phyloP scores from a whole-genome alignment of 371 early-diverging fungal species.

The Umbelopsis sp. region DNA sequence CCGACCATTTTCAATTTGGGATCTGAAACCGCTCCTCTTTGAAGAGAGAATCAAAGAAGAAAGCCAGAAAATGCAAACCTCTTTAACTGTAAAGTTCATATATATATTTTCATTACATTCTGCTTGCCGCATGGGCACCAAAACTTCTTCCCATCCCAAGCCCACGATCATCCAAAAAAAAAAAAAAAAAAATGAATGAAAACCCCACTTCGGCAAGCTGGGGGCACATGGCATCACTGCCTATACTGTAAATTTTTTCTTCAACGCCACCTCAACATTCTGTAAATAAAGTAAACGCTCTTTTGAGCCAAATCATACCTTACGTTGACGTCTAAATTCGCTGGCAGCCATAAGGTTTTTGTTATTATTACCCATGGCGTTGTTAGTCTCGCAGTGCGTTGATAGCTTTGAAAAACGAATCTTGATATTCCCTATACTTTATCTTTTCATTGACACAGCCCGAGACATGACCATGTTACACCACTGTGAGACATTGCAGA shows the following conservation, averaged over 20 bases:
- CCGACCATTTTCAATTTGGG: constrained; percentile 17
- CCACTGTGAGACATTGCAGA: no score
- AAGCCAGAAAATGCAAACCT: background rate
- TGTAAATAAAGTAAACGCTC: no score
- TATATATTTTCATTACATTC: background rate
- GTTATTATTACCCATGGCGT: no score
- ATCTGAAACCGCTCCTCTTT: background rate
- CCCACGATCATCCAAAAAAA: background rate
- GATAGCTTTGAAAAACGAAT: no score
- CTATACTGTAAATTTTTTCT: background rate
- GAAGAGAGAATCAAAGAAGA: background rate
- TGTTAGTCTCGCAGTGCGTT: no score
- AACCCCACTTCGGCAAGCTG: background rate
- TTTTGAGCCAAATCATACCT: no score
- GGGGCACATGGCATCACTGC: background rate
- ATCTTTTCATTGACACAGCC: no score
- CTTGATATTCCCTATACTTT: no score
- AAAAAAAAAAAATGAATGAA: background rate
- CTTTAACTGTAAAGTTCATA: background rate
- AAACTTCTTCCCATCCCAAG: background rate
- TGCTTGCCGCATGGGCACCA: background rate
- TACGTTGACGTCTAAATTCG: no score
- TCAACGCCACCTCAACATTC: no score
- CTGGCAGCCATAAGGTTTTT: no score
- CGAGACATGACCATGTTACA: no score